Conservation (phyloP, 257 asterid species). For the Craterostigma plantagineum region DNA sequence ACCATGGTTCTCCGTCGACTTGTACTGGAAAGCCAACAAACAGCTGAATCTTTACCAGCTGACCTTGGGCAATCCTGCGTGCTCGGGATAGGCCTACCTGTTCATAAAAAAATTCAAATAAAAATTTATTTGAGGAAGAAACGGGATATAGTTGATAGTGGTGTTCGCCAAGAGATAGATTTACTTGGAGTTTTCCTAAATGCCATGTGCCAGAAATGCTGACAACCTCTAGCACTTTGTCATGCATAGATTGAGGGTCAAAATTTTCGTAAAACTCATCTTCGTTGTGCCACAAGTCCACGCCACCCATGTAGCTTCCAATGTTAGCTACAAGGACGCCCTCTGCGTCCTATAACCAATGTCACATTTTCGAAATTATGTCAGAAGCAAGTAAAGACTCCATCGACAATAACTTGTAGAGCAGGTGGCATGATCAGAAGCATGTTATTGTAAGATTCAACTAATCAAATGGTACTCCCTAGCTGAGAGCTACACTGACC, state of each 20-base stretch:
- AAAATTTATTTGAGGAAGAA: background rate
- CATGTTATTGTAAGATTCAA: too few relatives aligned
- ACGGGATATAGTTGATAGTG: background rate
- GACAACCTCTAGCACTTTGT: slow-evolving; percentile 88
- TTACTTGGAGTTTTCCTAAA: slow-evolving; percentile 96
- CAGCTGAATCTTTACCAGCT: slow-evolving; percentile 75
- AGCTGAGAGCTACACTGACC: slow-evolving; percentile 25
- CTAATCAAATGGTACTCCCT: too few relatives aligned
- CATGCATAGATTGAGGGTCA: slow-evolving; percentile 98
- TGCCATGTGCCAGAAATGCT: slow-evolving; percentile 99
- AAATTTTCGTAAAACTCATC: slow-evolving; percentile 77
- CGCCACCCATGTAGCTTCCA: slow-evolving; percentile 99
- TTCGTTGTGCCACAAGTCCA: slow-evolving; percentile 96
- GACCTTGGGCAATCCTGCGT: slow-evolving; percentile 93
- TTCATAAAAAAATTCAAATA: background rate
- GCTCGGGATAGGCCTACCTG: slow-evolving; percentile 99
- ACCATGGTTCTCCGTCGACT: slow-evolving; percentile 98
- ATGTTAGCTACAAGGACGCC: slow-evolving; percentile 89
- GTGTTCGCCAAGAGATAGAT: background rate
- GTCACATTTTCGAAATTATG: background rate
- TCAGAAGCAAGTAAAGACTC: slow-evolving; percentile 1
- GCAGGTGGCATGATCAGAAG: too few relatives aligned
- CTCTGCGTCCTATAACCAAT: slow-evolving; percentile 63
- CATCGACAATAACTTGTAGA: background rate
- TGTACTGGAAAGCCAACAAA: slow-evolving; percentile 84